Evolutionary conservation across 2,329 filamentous ascomycete genomes (phyloP).

Genomic region (Aureobasidium sp.): DNA sequence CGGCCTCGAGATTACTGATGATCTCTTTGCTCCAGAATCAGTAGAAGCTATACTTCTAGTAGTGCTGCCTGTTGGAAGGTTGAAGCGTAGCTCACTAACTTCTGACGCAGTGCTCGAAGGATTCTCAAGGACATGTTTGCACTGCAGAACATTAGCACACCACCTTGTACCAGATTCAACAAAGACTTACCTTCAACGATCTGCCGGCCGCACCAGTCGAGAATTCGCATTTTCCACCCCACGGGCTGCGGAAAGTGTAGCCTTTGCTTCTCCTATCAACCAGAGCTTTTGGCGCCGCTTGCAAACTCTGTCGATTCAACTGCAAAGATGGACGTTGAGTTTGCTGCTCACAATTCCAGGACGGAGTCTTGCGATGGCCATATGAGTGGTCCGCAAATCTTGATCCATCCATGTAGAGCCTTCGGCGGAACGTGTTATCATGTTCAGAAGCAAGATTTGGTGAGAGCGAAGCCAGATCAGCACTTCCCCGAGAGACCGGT

Average conservation of each 20-base stretch:
- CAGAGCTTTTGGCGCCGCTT: slow-evolving; percentile 25
- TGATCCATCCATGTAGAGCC: slow-evolving; percentile 44
- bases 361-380: slow-evolving; percentile 30
- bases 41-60: background rate
- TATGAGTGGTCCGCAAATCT: slow-evolving; percentile 33
- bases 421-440: slow-evolving; percentile 36
- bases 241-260: slow-evolving; percentile 77
- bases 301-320: slow-evolving; percentile 16
- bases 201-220: slow-evolving; percentile 68
- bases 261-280: slow-evolving; percentile 48
- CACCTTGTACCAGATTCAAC: background rate
- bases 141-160: slow-evolving; percentile 32
- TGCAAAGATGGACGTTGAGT: background rate
- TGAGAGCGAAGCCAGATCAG: slow-evolving; percentile 17
- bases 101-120: slow-evolving; percentile 38
- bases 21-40: slow-evolving; percentile 6
- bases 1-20: background rate
- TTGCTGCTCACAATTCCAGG: background rate
- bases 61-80: slow-evolving; percentile 51
- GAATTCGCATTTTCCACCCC: slow-evolving; percentile 84
- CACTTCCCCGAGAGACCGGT: slow-evolving; percentile 24
- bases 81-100: slow-evolving; percentile 85
- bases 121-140: slow-evolving; percentile 58
- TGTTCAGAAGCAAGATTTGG: slow-evolving; percentile 21
- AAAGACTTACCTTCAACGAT: slow-evolving; percentile 26